Percentiles rank a stretch among this genome's conserved stretches.
Evolutionary conservation across 768 basidiomycete species (phyloP).

Genomic region (Lyophyllum semitale): DNA sequence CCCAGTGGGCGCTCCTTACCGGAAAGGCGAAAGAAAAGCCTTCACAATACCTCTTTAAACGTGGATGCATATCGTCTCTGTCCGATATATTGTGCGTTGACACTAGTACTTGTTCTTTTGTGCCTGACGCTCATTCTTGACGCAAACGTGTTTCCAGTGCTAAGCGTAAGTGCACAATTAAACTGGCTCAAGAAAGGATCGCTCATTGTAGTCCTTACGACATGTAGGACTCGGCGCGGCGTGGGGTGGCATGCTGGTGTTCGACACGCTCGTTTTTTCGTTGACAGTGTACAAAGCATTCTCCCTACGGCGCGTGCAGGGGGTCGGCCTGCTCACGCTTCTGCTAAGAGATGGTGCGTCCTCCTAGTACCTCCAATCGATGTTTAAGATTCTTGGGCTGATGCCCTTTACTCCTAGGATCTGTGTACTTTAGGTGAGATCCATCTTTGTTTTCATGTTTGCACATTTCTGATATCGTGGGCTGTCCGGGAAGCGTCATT

Average conservation of each 20-base stretch:
- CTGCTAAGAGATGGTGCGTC: conserved; percentile 41
- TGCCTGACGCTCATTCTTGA: neutral
- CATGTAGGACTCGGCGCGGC: conserved; percentile 31
- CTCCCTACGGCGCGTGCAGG: conserved; percentile 20
- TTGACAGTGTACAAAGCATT: conserved; percentile 44
- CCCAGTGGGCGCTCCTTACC: conserved; percentile 28
- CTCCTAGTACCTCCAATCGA: neutral
- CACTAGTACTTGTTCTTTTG: neutral
- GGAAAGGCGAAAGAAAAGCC: conserved; percentile 15
- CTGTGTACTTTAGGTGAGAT: conserved; percentile 39
- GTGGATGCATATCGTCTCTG: conserved; percentile 25
- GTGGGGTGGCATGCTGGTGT: conserved; percentile 41
- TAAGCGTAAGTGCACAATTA: neutral
- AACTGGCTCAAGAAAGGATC: neutral
- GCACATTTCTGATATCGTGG: neutral
- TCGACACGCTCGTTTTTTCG: conserved; percentile 40
- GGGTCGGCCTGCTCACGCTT: conserved; percentile 28
- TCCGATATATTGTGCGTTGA: conserved; percentile 23
- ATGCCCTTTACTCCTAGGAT: conserved; percentile 23
- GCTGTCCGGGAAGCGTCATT: conserved; percentile 33
- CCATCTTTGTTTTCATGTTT: neutral
- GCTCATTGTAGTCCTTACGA: neutral
- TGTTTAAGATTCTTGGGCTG: neutral
- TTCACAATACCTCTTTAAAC: conserved; percentile 14
- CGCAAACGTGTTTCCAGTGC: neutral